Evolutionary conservation across 169 alveolate genomes (phyloP), one percentile per base, ranked within the genome.

Genomic region (Cryptosporidium ubiquitum): DNA sequence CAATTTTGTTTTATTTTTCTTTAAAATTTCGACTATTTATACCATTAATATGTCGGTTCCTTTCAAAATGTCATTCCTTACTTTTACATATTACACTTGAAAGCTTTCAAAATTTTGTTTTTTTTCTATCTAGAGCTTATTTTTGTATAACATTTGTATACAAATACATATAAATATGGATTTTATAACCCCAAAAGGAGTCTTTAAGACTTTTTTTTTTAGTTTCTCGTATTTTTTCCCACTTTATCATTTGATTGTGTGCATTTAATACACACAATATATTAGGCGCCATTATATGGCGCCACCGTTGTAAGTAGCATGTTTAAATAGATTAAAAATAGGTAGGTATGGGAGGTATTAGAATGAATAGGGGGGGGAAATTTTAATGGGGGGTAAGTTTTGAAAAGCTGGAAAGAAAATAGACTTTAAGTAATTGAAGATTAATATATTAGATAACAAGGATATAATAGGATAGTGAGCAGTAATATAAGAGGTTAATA

Each of bases 231-330:
- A 5, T 58, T 58, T 58, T 39, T 55, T 68, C 33, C 44, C 4
- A 5, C 18, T 26, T 44, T 9, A 55, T 69, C 14, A 26, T 73
- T 47, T 70, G 12, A 14, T 23, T 73, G 85, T 73, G 52, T 69
- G 84, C 42, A 69, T 40, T 9, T 23, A 23, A 40, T 52, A 58
- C 39, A 52, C 61, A 26, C 69, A 52, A 16, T 14, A 70, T 68
- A 23, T 44, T 20, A 1, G 84, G 84, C 84, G 84, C 84, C 66
- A 44, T 4, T 0, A 0, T 0, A 5, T 9, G 71, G 40, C 71
- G 71, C 71, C 52, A 2, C 4, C 26, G n/a, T 49, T 49, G 10
- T 4, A 16, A 1, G 3, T 10, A 7, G 5, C n/a, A n/a, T n/a
- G n/a, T 42, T 42, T 42, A 52, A n/a, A 52, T 52, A 26, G 37